phyloP scores from a whole-genome alignment of 257 asterid species.

The Catharanthus roseus region DNA sequence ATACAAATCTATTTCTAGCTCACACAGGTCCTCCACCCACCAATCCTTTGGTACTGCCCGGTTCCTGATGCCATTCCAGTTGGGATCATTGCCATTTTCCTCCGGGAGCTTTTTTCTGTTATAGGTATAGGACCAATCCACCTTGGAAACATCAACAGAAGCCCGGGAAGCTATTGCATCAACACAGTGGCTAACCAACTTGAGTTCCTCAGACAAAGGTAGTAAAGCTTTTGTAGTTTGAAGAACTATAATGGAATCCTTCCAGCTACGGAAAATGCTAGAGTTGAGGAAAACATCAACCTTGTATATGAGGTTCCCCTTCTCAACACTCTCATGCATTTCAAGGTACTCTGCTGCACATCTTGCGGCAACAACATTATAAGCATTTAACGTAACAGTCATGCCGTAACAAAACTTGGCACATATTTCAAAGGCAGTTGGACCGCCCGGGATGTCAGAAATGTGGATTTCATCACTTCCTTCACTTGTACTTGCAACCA shows the following conservation, averaged over 20 bases:
- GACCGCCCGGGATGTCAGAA: slow-evolving; percentile 83
- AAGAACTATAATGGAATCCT: slow-evolving; percentile 85
- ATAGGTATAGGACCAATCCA: slow-evolving; percentile 86
- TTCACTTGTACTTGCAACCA: slow-evolving; percentile 52
- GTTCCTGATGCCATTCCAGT: slow-evolving; percentile 54
- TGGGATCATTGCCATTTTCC: slow-evolving; percentile 60
- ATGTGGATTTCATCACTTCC: slow-evolving; percentile 62
- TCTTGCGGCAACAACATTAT: slow-evolving; percentile 66
- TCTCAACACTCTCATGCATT: slow-evolving; percentile 76
- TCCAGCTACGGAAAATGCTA: slow-evolving; percentile 87
- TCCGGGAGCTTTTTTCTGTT: slow-evolving; percentile 69
- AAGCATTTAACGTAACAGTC: slow-evolving; percentile 80
- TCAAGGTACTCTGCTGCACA: slow-evolving; percentile 94
- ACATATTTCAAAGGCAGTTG: slow-evolving; percentile 72
- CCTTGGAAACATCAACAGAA: slow-evolving; percentile 64
- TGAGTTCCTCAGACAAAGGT: slow-evolving; percentile 67
- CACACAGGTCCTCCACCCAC: slow-evolving; percentile 95
- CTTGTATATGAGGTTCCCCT: slow-evolving; percentile 84
- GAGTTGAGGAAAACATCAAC: slow-evolving; percentile 80
- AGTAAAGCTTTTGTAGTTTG: slow-evolving; percentile 56
- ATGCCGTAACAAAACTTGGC: slow-evolving; percentile 91
- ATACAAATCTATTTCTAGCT: slow-evolving; percentile 74
- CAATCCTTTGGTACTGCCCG: slow-evolving; percentile 75
- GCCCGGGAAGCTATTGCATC: slow-evolving; percentile 80
- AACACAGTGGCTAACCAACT: slow-evolving; percentile 61